Base-by-base conservation (phyloP, 2,329 filamentous ascomycete species). In the Xylaria multiplex region DNA sequence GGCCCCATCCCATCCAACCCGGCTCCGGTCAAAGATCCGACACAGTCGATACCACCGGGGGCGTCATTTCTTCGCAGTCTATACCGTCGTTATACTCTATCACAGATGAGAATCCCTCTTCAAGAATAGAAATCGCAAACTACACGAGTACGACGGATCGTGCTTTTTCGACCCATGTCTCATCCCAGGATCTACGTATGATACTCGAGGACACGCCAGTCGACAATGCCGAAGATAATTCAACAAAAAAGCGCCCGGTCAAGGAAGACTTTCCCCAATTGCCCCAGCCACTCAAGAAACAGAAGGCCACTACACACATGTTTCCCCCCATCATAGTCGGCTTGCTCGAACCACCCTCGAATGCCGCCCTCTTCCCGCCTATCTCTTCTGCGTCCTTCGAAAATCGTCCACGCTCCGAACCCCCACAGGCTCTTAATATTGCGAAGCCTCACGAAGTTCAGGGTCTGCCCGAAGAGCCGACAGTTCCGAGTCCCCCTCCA, bases 251-350 rank as follows among this genome's bases (percentile, higher is more conserved):
- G 76, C 81, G 86, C n/a, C 81, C 82, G 32, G 79, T 78, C 63
- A 88, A 88, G 69, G 88, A 90, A 64, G 87, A 90, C 68, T 86
- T 88, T 68, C 83, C 89, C 43, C 87, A 90, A 73, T 79, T 90
- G 16, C 88, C 88, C 0, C 86, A 90, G 72, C 88, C 87, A 2
- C 81, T 87, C 54, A 89, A 89, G 80, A 90, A 89, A 73, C 86
- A 88, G 70, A 89, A 87, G 74, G 84, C 87, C 16, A 69, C 77
- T 2, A 80, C 83, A 71, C 83, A 78, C 9, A 79, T 84, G 56
- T 85, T 88, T 73, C 88, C 88, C 8, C 88, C 88, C 59, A 90
- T 90, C 67, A 90, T 90, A 74, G 88, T 88, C 66, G 88, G 87
- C 56, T 80, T 90, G 5, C 84, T 86, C 70, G 86, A 89, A 70